Evolutionary conservation across 2,329 filamentous ascomycete genomes (phyloP).

Genomic region (Xylariaceae sp.): DNA sequence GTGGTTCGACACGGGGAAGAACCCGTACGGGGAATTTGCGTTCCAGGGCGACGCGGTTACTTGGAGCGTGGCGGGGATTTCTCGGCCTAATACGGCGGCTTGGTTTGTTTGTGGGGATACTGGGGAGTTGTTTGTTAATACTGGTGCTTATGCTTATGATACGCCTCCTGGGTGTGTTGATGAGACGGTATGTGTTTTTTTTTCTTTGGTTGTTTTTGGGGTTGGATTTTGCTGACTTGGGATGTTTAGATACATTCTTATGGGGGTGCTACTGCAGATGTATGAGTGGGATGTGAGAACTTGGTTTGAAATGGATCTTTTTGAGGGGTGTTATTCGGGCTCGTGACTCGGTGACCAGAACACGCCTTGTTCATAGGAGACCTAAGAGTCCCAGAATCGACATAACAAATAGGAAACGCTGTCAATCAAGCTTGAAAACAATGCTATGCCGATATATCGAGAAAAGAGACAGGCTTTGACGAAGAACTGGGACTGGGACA

Average conservation of each 20-base stretch:
- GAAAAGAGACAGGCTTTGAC: too few relatives aligned
- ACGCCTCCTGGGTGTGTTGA: constrained; percentile 56
- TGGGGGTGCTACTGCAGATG: constrained; percentile 18
- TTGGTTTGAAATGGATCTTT: too few relatives aligned
- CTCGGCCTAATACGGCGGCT: constrained; percentile 51
- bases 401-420: too few relatives aligned
- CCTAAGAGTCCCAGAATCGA: too few relatives aligned
- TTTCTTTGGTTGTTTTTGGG: not conserved
- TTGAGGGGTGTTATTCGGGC: too few relatives aligned
- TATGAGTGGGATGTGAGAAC: not conserved
- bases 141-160: constrained; percentile 55
- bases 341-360: too few relatives aligned
- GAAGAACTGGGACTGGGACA: too few relatives aligned
- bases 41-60: constrained; percentile 56
- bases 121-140: constrained; percentile 51
- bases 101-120: constrained; percentile 56
- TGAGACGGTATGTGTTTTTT: constrained; percentile 46
- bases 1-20: constrained; percentile 48
- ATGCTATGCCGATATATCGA: too few relatives aligned
- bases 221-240: not conserved
- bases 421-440: too few relatives aligned
- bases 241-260: constrained; percentile 20
- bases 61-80: constrained; percentile 47
- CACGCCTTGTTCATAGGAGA: too few relatives aligned
- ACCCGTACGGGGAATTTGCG: constrained; percentile 52